Base-by-base conservation (phyloP, 441 rosid genomes). In the Pelargonium myrrhifolium region DNA sequence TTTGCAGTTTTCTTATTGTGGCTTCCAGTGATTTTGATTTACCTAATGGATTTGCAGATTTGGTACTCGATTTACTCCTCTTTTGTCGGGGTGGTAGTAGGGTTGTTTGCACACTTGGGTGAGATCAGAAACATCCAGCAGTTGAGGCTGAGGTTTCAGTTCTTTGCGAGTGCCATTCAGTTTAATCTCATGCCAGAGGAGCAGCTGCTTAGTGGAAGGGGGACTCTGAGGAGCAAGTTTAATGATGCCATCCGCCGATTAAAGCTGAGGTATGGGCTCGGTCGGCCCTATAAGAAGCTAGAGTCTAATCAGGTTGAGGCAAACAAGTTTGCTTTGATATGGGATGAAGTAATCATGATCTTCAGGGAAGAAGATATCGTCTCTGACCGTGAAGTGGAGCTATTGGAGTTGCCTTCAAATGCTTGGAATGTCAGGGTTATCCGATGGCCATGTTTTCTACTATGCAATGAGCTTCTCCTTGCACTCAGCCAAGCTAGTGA, bases 351-450 rank as follows among this genome's bases (percentile, higher is more conserved):
- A 45, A 84, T 92, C 71, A 24, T 72, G 39, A 84, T 76, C 51
- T 89, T 92, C 77, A 82, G 98, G 80, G 98, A 92, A 74, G 98
- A 92, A 75, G 98, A 92, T 83, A 88, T 89, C 49, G 82, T 92
- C 66, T 86, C 95, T 75, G 96, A 92, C 74, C 62, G 28, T 10
- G 98, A 92, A 78, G 84, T 86, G 42, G 98, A 89, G 79, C 78
- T 92, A 53, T 74, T 92, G 80, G 98, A 89, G 81, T 81, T 92
- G 75, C 88, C 94, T 26, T 86, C 81, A 65, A 84, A 87, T 80
- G 75, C 90, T 66, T 92, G 95, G 98, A 81, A 86, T 68, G 93
- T 88, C 45, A 77, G 84, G 61, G 96, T 92, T 59, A 78, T 89
- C 74, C 91, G 92, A 37, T 92, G 96, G 96, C 98, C 98, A 4